Evolutionary conservation across 1,284 basidiomycete genomes (phyloP).

Genomic region (Malassezia sympodialis): DNA sequence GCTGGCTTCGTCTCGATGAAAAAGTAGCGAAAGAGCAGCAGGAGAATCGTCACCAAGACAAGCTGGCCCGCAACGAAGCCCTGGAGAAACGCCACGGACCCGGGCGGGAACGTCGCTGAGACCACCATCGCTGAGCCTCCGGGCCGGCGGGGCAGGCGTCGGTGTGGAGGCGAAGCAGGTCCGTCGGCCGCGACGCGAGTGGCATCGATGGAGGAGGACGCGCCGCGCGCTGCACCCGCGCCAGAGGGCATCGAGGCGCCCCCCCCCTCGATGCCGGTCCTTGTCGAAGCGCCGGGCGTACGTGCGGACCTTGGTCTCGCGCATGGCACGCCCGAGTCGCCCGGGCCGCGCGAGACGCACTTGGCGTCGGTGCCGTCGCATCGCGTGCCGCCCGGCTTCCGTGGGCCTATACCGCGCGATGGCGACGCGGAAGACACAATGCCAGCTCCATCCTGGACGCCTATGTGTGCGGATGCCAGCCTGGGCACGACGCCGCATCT

Average conservation of each 20-base stretch:
- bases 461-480: constrained; percentile 6
- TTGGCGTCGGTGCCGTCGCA: constrained; percentile 9
- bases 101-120: not conserved
- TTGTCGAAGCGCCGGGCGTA: not conserved
- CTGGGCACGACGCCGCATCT: constrained; percentile 29
- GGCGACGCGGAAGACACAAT: constrained; percentile 34
- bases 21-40: constrained; percentile 51
- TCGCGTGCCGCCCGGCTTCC: constrained; percentile 26
- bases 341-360: not conserved
- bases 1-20: constrained; percentile 51
- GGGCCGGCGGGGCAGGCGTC: not conserved
- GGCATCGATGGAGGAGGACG: not conserved
- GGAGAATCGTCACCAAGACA: constrained; percentile 44
- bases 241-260: not conserved
- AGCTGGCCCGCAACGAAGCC: constrained; percentile 54
- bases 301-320: constrained; percentile 2
- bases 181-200: not conserved
- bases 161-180: not conserved
- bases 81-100: constrained; percentile 51
- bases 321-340: not conserved
- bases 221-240: not conserved
- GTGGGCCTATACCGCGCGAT: constrained; percentile 29
- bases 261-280: not conserved
- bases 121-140: not conserved
- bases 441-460: constrained; percentile 23